Evolutionary conservation across 306 rosid species (phyloP), one percentile per base, ranked within the genome.

Genomic region (Corylus americana): DNA sequence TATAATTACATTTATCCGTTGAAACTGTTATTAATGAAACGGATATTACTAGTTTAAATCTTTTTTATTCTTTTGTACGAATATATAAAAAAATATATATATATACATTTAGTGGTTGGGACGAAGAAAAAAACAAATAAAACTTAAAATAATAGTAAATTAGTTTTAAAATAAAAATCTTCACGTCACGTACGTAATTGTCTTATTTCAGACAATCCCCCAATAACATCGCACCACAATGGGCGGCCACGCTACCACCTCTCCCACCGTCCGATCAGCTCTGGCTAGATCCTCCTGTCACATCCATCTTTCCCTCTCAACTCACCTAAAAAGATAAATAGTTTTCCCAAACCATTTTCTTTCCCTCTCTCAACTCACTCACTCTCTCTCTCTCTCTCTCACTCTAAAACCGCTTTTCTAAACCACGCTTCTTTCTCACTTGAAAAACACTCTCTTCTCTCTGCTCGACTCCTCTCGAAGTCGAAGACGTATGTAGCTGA

Each of bases 221-320:
- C 83, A 82, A 85, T 82, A 64, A 77, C 71, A 55, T 82, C 45
- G 63, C 71, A 44, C 63, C 83, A 74, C 78, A 76, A 74, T 79
- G 14, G 76, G 58, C 11, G 11, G 14, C 87, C 89, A 85, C 89
- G 89, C 76, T 78, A 85, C 82, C 79, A 73, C 9, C 75, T 73
- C 70, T 73, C 83, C 73, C 83, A 88, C 91, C 91, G 87, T 88
- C 37, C 14, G 86, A 85, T 88, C 68, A 47, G 50, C 35, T n/a
- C 58, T 45, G 77, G 84, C 70, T 54, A 18, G 63, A 77, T 82
- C 76, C 17, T 64, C 4, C 77, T 68, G 81, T 71, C 82, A 67
- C 18, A 79, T 81, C 66, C 77, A 20, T 73, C 22, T 70, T 31
- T 16, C n/a, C 59, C 71, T 69, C 53, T 57, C 79, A 62, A 76